Conservation (phyloP, 441 rosid genomes). For the Codiaeum variegatum region DNA sequence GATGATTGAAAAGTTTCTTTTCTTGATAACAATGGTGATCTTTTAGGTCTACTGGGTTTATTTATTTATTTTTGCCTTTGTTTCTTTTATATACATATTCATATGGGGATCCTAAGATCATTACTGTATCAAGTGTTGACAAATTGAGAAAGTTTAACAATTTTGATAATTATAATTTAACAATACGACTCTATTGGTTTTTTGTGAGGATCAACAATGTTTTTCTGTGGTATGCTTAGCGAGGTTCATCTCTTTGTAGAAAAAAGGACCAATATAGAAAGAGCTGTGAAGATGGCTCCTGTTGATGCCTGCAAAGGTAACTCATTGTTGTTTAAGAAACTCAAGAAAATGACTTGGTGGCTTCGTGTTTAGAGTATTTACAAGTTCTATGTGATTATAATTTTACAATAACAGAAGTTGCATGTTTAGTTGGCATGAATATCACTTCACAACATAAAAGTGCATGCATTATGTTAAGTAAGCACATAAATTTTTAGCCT, state of each 20-base stretch:
- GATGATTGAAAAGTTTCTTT: conserved; percentile 76
- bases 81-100: conserved; percentile 7
- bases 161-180: no score
- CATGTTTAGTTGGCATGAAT: not conserved
- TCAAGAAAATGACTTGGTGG: conserved; percentile 11
- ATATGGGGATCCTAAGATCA: no score
- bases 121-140: no score
- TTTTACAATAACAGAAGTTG: not conserved
- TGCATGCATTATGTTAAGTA: not conserved
- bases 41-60: conserved; percentile 18
- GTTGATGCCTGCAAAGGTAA: no score
- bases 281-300: no score
- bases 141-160: no score
- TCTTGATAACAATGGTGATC: conserved; percentile 65
- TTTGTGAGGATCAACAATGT: no score
- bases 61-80: not conserved
- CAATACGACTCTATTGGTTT: no score
- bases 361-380: conserved; percentile 9
- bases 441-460: not conserved
- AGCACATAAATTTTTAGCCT: not conserved
- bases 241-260: no score
- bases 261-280: no score
- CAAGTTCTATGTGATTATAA: not conserved
- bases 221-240: no score
- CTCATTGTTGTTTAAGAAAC: not conserved